Percentiles rank a stretch among this genome's conserved stretches.
Conservation (phyloP, 2,329 filamentous ascomycete species). For the Colletotrichum sp. region DNA sequence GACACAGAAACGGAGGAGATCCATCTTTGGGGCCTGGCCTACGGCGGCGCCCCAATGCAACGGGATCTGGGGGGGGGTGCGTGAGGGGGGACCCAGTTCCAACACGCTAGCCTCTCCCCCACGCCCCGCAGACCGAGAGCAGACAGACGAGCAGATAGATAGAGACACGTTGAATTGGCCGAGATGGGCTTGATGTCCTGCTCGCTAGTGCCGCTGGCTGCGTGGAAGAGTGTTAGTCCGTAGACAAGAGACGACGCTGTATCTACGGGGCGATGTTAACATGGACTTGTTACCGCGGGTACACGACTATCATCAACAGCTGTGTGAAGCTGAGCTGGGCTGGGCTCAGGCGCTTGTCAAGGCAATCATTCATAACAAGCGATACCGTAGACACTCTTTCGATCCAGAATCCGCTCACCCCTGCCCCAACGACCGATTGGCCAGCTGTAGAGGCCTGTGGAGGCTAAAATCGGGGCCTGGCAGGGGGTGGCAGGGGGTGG, state of each 20-base stretch:
- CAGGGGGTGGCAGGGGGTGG: too few relatives aligned
- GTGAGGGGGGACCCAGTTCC: not conserved
- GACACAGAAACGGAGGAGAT: constrained; percentile 14
- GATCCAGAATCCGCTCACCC: too few relatives aligned
- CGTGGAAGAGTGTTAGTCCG: not conserved
- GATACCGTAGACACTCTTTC: not conserved
- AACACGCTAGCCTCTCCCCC: constrained; percentile 1
- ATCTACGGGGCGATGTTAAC: fast-evolving
- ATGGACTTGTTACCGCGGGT: not conserved
- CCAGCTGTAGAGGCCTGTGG: too few relatives aligned
- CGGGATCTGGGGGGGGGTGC: not conserved
- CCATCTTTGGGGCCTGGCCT: not conserved
- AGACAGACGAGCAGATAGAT: not conserved
- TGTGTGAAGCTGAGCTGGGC: not conserved
- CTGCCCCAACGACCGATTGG: too few relatives aligned
- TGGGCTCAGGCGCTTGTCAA: not conserved
- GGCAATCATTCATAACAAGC: not conserved
- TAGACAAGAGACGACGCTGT: not conserved
- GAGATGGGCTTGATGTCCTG: not conserved
- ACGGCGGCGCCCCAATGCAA: constrained; percentile 11
- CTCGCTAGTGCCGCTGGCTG: not conserved
- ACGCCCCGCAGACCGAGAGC: constrained; percentile 5
- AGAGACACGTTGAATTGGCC: not conserved
- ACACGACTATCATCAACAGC: not conserved
- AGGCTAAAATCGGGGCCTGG: too few relatives aligned